Evolutionary conservation across 2,329 filamentous ascomycete genomes (phyloP).

Genomic region (Gremmenia infestans): DNA sequence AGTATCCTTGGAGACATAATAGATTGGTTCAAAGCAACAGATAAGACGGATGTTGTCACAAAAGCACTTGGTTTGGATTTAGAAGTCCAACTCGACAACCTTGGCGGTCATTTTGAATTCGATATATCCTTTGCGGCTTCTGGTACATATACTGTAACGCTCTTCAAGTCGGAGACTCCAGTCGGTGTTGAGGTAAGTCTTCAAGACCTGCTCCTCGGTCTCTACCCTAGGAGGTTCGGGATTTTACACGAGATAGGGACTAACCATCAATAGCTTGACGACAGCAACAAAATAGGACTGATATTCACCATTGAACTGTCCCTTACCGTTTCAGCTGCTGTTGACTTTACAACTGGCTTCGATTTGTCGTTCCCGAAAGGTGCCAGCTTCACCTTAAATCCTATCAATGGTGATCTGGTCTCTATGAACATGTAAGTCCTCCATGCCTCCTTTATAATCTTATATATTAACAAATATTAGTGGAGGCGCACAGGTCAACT

Average conservation of each 20-base stretch:
- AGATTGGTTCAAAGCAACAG: conserved; percentile 17
- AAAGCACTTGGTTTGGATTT: conserved; percentile 10
- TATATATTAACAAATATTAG: neutral
- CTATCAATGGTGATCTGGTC: conserved; percentile 8
- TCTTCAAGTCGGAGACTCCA: conserved; percentile 8
- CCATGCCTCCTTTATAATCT: too few species aligned
- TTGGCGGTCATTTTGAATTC: conserved; percentile 15
- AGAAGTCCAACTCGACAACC: conserved; percentile 4
- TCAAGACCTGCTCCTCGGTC: neutral
- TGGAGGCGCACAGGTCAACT: conserved; percentile 2
- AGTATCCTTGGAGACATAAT: conserved; percentile 12
- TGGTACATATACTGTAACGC: conserved; percentile 6
- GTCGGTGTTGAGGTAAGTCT: neutral
- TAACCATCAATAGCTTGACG: conserved; percentile 1
- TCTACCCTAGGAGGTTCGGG: too few species aligned
- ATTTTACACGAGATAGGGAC: neutral
- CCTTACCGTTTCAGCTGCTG: conserved; percentile 2
- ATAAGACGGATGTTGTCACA: conserved; percentile 1
- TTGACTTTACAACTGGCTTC: conserved; percentile 13
- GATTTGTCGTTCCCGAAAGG: conserved; percentile 9
- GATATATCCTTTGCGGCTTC: conserved; percentile 10
- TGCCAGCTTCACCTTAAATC: conserved; percentile 6
- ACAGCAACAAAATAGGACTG: conserved; percentile 5
- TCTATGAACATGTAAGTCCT: conserved; percentile 10
- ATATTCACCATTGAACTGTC: conserved; percentile 6